These are phyloP conservation scores for Fusarium nanum DNA, from an alignment of 2,329 filamentous ascomycete genomes.

Conservation along the genomic window DNA sequence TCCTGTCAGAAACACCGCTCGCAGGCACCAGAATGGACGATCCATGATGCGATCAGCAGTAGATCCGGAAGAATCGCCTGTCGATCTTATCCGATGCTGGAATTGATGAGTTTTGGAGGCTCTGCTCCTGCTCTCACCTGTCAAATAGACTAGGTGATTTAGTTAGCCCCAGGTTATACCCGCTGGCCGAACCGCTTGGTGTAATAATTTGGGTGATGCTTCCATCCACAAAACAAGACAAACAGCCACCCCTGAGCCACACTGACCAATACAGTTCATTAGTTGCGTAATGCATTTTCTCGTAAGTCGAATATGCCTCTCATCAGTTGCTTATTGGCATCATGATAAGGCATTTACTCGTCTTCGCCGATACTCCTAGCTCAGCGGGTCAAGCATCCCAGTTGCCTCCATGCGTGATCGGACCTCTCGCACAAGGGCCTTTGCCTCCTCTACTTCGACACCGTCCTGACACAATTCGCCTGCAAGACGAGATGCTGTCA, in stretches of 20 bases:
- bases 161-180: not conserved
- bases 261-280: slow-evolving; percentile 24
- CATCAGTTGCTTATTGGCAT: not conserved
- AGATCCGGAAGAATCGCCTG: slow-evolving; percentile 10
- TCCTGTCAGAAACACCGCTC: not conserved
- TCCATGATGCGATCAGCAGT: slow-evolving; percentile 4
- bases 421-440: slow-evolving; percentile 89
- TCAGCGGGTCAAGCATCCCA: slow-evolving; percentile 47
- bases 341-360: slow-evolving; percentile 12
- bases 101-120: not conserved
- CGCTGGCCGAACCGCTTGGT: not conserved
- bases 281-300: slow-evolving; percentile 25
- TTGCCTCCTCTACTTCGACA: slow-evolving; percentile 95
- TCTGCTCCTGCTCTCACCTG: not conserved
- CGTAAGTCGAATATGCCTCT: slow-evolving; percentile 7
- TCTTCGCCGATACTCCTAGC: slow-evolving; percentile 37
- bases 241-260: not conserved
- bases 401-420: slow-evolving; percentile 76
- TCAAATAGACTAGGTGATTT: not conserved
- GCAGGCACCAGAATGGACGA: not conserved
- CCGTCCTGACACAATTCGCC: slow-evolving; percentile 96
- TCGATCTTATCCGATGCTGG: slow-evolving; percentile 2
- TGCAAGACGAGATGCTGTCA: slow-evolving; percentile 81
- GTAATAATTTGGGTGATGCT: not conserved
- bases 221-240: not conserved